phyloP scores from a whole-genome alignment of 352 stramenopile genomes.

The Pythium scleroteichum region DNA sequence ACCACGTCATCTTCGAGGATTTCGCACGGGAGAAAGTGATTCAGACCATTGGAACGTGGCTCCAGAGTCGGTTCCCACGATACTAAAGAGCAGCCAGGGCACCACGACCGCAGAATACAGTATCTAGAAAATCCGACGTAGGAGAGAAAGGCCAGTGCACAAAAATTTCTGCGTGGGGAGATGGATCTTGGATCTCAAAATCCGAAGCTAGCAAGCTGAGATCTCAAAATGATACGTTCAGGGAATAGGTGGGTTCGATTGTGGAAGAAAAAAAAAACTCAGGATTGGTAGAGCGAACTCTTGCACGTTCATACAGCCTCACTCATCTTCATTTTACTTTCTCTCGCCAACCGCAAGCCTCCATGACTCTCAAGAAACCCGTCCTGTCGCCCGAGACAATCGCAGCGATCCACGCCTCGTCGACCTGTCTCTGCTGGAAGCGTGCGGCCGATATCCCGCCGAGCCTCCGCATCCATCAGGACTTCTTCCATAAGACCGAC shows the following conservation, averaged over 20 bases:
- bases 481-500: not conserved
- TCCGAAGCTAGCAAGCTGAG: constrained; percentile 1
- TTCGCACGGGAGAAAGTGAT: constrained; percentile 56
- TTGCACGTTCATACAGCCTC: too few species aligned
- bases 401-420: constrained; percentile 1
- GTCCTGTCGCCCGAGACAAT: constrained; percentile 5
- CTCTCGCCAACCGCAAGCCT: not conserved
- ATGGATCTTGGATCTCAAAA: too few species aligned
- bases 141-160: too few species aligned
- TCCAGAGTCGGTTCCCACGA: constrained; percentile 39
- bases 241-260: too few species aligned
- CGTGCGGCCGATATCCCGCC: constrained; percentile 5
- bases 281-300: too few species aligned
- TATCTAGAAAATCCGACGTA: too few species aligned
- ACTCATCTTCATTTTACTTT: not conserved
- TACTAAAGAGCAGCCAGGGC: constrained; percentile 20
- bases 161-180: too few species aligned
- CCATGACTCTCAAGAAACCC: not conserved
- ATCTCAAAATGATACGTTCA: too few species aligned
- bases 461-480: constrained; percentile 1
- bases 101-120: too few species aligned
- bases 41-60: constrained; percentile 43
- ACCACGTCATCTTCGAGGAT: constrained; percentile 65
- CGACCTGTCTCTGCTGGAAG: constrained; percentile 12
- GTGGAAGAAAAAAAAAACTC: too few species aligned